Evolutionary conservation across 306 rosid species (phyloP).

Genomic region (Trifolium pratense): DNA sequence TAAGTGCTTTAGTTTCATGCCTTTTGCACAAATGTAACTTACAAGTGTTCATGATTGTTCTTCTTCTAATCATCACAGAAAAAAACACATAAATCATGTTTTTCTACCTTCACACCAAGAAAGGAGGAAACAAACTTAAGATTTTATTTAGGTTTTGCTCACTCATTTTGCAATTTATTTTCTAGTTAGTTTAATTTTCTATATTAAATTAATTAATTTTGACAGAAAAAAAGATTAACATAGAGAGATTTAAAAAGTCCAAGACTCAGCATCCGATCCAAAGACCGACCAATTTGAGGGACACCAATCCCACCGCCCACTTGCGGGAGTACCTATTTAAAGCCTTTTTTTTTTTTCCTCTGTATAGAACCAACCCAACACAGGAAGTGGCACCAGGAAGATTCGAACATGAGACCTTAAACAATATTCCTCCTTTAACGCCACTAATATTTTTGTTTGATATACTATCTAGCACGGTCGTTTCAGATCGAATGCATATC

Average conservation of each 20-base stretch:
- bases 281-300: too few species aligned
- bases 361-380: too few species aligned
- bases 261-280: too few species aligned
- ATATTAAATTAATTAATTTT: background rate
- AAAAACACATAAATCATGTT: background rate
- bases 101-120: background rate
- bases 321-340: too few species aligned
- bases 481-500: too few species aligned
- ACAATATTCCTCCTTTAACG: background rate
- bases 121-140: too few species aligned
- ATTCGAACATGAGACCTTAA: too few species aligned
- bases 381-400: too few species aligned
- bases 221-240: background rate
- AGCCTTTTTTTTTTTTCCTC: too few species aligned
- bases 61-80: slow-evolving; percentile 3
- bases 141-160: background rate
- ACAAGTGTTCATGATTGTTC: slow-evolving; percentile 23
- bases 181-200: background rate
- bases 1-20: too few species aligned
- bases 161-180: background rate
- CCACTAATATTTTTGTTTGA: background rate
- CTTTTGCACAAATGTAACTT: background rate
- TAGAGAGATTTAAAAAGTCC: background rate
- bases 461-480: background rate
- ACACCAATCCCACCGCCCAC: too few species aligned